A percentile compares a stretch with the other conserved stretches of the same genome.
Conservation (phyloP, 2,329 filamentous ascomycete genomes). For the Arthrobotrys iridis region DNA sequence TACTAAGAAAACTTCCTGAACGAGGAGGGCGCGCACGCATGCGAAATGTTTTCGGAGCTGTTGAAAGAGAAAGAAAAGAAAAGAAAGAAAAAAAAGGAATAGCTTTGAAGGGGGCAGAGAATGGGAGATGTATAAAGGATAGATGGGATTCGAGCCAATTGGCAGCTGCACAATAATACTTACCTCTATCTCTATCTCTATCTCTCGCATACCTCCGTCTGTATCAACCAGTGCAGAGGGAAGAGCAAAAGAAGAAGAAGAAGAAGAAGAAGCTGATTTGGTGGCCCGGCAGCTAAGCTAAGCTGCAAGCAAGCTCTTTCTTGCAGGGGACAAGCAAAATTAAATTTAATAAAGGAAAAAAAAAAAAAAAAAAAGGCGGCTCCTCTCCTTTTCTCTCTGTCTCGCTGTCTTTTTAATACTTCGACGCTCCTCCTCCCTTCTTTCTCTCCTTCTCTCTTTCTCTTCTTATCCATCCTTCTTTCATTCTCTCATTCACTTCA, state of each 20-base stretch:
- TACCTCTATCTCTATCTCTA: background rate
- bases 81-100: background rate
- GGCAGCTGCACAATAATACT: constrained; percentile 1
- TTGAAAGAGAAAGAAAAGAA: too few species aligned
- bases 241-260: too few species aligned
- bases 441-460: background rate
- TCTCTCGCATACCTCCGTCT: too few species aligned
- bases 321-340: constrained; percentile 16
- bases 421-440: constrained; percentile 3
- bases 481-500: background rate
- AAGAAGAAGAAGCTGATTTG: too few species aligned
- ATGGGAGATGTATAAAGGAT: background rate
- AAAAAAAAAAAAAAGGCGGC: background rate
- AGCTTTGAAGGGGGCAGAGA: background rate
- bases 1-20: too few species aligned
- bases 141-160: background rate
- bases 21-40: too few species aligned
- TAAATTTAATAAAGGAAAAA: too few species aligned
- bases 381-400: constrained; percentile 2
- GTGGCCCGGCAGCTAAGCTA: too few species aligned
- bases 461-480: background rate
- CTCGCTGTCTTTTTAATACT: constrained; percentile 3
- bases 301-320: too few species aligned
- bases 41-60: too few species aligned
- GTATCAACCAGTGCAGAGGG: too few species aligned